A percentile compares a stretch with the other conserved stretches of the same genome.
phyloP scores from a whole-genome alignment of 208 protist genomes.

The Acanthamoeba healyi region DNA sequence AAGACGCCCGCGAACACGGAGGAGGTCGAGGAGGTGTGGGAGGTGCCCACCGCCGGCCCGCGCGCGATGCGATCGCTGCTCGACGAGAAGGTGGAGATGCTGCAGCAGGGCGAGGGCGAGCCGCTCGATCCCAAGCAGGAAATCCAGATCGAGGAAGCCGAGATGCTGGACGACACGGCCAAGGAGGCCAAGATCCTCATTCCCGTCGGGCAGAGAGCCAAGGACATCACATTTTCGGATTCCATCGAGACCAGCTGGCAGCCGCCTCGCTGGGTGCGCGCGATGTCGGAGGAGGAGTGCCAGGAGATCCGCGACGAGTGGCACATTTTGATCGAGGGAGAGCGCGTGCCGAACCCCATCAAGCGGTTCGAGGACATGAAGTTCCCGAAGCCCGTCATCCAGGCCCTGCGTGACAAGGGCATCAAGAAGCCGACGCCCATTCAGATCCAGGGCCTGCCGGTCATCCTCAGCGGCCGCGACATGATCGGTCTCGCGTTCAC shows the following conservation, averaged over 20 bases:
- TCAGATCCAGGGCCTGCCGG: slow-evolving; percentile 94
- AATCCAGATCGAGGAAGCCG: background rate
- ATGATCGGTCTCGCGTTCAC: slow-evolving; percentile 96
- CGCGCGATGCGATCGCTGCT: slow-evolving; percentile 4
- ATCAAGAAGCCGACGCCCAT: slow-evolving; percentile 93
- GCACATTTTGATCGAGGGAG: slow-evolving; percentile 91
- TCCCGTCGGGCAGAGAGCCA: slow-evolving; percentile 27
- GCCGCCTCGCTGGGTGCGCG: slow-evolving; percentile 22
- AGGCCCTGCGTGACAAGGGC: slow-evolving; percentile 84
- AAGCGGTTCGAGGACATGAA: slow-evolving; percentile 90
- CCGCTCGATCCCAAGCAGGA: slow-evolving; percentile 37
- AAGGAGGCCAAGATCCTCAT: slow-evolving; percentile 69
- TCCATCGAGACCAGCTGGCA: slow-evolving; percentile 65
- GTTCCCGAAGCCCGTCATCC: slow-evolving; percentile 88
- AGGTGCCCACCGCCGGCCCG: background rate
- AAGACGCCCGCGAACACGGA: background rate
- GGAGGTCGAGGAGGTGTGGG: background rate
- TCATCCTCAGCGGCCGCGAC: slow-evolving; percentile 91
- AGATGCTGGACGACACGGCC: slow-evolving; percentile 31
- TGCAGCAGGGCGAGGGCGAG: background rate
- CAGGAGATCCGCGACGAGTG: slow-evolving; percentile 85
- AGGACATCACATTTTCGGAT: slow-evolving; percentile 53
- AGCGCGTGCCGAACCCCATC: slow-evolving; percentile 90
- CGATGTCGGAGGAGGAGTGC: slow-evolving; percentile 79
- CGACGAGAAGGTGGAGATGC: slow-evolving; percentile 61